phyloP scores from a whole-genome alignment of 805 yeast genomes.

The Candida boidinii region DNA sequence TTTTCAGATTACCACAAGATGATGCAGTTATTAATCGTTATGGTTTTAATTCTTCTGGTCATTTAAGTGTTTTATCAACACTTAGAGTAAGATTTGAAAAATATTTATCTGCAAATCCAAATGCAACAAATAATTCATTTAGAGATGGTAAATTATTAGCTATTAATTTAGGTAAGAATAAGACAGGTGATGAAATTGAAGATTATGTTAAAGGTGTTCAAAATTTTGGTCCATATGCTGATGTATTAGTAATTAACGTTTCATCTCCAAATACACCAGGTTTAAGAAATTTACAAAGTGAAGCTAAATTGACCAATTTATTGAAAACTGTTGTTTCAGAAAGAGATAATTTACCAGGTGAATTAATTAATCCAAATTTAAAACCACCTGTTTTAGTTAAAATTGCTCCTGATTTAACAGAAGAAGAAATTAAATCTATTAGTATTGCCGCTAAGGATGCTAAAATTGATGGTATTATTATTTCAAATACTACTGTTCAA shows the following conservation, averaged over 20 bases:
- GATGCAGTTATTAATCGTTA: constrained; percentile 90
- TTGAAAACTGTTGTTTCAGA: constrained; percentile 61
- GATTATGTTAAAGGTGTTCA: constrained; percentile 84
- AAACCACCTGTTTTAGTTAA: constrained; percentile 83
- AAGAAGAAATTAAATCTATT: constrained; percentile 71
- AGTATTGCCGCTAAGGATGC: constrained; percentile 73
- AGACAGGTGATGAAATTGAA: constrained; percentile 79
- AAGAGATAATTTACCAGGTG: constrained; percentile 43
- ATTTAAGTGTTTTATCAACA: constrained; percentile 60
- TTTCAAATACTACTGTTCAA: constrained; percentile 85
- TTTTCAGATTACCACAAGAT: constrained; percentile 77
- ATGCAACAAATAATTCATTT: constrained; percentile 32
- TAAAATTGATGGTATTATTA: constrained; percentile 82
- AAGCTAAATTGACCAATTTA: constrained; percentile 59
- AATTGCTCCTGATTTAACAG: constrained; percentile 88
- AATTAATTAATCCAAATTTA: constrained; percentile 27
- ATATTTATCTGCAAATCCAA: constrained; percentile 19
- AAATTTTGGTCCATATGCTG: constrained; percentile 76
- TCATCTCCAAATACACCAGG: constrained; percentile 98
- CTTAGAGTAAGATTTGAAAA: constrained; percentile 54
- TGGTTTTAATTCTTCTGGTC: constrained; percentile 92
- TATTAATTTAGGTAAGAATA: constrained; percentile 87
- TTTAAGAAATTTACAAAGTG: constrained; percentile 75
- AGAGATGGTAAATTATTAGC: constrained; percentile 61
- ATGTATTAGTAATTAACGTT: constrained; percentile 82